These are phyloP conservation scores for Leishmania lainsoni DNA, from an alignment of 208 protist genomes.

Conservation along the genomic window DNA sequence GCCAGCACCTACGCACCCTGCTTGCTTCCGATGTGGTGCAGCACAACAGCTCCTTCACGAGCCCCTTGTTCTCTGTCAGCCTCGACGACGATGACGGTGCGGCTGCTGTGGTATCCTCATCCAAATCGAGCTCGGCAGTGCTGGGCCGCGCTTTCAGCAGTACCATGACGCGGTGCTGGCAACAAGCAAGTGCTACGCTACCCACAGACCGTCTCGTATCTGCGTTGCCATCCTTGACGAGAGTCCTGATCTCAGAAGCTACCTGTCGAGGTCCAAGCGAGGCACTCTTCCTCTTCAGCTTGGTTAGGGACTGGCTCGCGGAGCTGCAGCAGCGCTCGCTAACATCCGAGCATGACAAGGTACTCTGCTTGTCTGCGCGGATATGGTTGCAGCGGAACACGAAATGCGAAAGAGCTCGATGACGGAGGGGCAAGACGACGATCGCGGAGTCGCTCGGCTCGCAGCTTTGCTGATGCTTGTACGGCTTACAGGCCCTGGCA, in stretches of 20 bases:
- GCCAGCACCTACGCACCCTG: background rate
- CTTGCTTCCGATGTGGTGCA: background rate
- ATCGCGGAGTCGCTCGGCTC: background rate
- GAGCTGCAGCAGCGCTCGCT: constrained; percentile 16
- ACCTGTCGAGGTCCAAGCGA: background rate
- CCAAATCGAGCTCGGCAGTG: background rate
- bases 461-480: constrained; percentile 5
- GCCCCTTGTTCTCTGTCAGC: background rate
- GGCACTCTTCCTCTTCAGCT: background rate
- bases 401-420: background rate
- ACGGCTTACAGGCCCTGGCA: background rate
- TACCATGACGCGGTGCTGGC: background rate
- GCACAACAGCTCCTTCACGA: constrained; percentile 1
- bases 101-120: background rate
- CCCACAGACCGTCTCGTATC: constrained; percentile 4
- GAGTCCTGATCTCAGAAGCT: background rate
- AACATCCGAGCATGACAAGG: background rate
- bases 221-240: background rate
- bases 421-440: constrained; percentile 1
- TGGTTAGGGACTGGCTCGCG: constrained; percentile 4
- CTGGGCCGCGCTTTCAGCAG: background rate
- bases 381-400: constrained; percentile 4
- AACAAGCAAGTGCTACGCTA: constrained; percentile 6
- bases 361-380: constrained; percentile 7
- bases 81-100: background rate